Evolutionary conservation across 805 yeast genomes (phyloP), one percentile per base, ranked within the genome.

Genomic region (Cyberlindnera misumaiensis): DNA sequence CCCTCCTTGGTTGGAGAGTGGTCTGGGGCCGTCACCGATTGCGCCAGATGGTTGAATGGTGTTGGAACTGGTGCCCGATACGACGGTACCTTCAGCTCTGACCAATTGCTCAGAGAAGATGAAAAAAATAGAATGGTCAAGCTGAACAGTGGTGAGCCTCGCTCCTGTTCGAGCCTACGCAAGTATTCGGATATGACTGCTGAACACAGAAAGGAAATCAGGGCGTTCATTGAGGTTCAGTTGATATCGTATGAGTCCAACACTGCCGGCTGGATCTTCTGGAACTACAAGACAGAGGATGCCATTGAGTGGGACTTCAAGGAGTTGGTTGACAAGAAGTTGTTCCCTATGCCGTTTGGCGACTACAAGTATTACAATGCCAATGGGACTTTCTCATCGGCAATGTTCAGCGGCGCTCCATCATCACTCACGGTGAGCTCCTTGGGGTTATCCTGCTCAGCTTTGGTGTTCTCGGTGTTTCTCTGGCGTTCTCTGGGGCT

Each of bases 11-110:
- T 77, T 30, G 85, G 87, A 4, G 87, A 80, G 58, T 80, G 80
- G 80, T 70, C 79, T 15, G 85, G 78, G 15, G 86, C 82, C 6
- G 63, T 80, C 34, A 80, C 85, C 1, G 88, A 80, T 52, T 80
- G 86, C 58, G 75, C 83, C 4, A 65, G 63, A 17, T 80, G 84
- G 85, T 56, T 80, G 37, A 80, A 80, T 49, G 86, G 86, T 36
- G 76, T 77, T 12, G 80, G 80, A 4, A 60, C 75, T 18, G 84
- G 84, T n/a, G 66, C 83, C 1, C 67, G 87, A 40, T 80, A 67
- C 50, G 81, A 71, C 31, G 77, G 74, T 1, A 59, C 73, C 3
- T 73, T 62, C 45, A 30, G 37, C 13, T 32, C 32, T 3, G 16
- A 38, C 17, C 52, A 47, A 32, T 40, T 51, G 34, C 32, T 39